Evolutionary conservation across 345 rosid species (phyloP).

Genomic region (Eutrema yunnanense): DNA sequence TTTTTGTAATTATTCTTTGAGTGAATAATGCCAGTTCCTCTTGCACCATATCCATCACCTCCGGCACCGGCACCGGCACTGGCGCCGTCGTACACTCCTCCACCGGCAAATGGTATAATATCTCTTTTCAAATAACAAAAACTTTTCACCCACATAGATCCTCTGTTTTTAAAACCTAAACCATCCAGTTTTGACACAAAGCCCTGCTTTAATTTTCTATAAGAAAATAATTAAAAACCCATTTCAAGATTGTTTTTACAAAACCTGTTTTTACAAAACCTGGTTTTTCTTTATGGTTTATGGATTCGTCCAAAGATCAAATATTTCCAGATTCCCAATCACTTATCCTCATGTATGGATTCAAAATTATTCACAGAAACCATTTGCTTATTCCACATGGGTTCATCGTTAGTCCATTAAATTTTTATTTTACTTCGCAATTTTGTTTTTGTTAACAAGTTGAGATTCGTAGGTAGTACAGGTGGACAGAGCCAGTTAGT

Average conservation of each 20-base stretch:
- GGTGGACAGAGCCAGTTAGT: slow-evolving; percentile 85
- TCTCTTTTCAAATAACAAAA: not conserved
- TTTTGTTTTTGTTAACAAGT: too few species aligned
- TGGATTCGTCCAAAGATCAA: not conserved
- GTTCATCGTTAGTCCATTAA: not conserved
- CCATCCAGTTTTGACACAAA: not conserved
- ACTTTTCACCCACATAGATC: not conserved
- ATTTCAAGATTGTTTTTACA: not conserved
- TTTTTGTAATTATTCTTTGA: not conserved
- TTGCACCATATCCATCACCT: slow-evolving; percentile 90
- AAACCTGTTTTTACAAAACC: not conserved
- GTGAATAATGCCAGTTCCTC: slow-evolving; percentile 92
- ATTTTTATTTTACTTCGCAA: not conserved
- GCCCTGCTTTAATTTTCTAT: not conserved
- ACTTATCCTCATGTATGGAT: not conserved
- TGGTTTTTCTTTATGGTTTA: not conserved
- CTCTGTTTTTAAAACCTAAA: slow-evolving; percentile 15
- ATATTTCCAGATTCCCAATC: not conserved
- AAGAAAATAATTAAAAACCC: not conserved
- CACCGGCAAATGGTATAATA: slow-evolving; percentile 58
- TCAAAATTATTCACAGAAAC: not conserved
- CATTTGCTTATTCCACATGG: slow-evolving; percentile 4
- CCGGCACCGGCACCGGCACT: slow-evolving; percentile 44
- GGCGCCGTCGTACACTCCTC: slow-evolving; percentile 34
- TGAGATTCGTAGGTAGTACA: slow-evolving; percentile 25